phyloP scores from a whole-genome alignment of 306 rosid genomes.

The Cucurbita ficifolia region DNA sequence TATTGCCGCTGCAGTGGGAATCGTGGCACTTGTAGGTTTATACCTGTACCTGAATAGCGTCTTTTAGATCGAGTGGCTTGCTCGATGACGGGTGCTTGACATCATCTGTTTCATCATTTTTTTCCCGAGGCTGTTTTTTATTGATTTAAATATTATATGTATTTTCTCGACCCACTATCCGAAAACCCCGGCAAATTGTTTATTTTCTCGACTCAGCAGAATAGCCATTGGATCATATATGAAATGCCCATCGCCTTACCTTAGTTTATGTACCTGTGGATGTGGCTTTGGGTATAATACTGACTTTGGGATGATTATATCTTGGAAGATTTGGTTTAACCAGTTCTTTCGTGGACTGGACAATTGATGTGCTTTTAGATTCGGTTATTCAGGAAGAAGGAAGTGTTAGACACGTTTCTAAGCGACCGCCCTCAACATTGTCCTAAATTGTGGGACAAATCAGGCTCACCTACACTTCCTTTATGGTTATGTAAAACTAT shows the following conservation, averaged over 20 bases:
- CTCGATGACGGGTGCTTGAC: not conserved
- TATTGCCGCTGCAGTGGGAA: conserved; percentile 53
- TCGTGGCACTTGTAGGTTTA: conserved; percentile 58
- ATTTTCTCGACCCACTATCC: not conserved
- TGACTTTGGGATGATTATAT: not conserved
- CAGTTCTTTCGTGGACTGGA: conserved; percentile 42
- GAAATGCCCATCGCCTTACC: not conserved
- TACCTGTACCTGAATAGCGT: conserved; percentile 56
- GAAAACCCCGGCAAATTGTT: not conserved
- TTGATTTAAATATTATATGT: not conserved
- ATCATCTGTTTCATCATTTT: not conserved
- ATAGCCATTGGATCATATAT: not conserved
- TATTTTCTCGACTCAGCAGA: not conserved
- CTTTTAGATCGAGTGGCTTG: conserved; percentile 8
- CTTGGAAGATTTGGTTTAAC: not conserved
- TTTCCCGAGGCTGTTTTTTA: not conserved
- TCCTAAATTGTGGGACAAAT: not conserved
- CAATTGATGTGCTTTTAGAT: conserved; percentile 52
- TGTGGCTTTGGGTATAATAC: not conserved
- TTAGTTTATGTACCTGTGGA: not conserved
- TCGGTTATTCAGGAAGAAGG: conserved; percentile 43
- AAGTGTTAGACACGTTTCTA: conserved; percentile 26
- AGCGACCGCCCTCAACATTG: not conserved
- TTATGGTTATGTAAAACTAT: not conserved
- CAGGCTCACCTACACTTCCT: not conserved